These are phyloP conservation scores for Sugiyamaella floridensis DNA, from an alignment of 805 yeast species.

Conservation along the genomic window DNA sequence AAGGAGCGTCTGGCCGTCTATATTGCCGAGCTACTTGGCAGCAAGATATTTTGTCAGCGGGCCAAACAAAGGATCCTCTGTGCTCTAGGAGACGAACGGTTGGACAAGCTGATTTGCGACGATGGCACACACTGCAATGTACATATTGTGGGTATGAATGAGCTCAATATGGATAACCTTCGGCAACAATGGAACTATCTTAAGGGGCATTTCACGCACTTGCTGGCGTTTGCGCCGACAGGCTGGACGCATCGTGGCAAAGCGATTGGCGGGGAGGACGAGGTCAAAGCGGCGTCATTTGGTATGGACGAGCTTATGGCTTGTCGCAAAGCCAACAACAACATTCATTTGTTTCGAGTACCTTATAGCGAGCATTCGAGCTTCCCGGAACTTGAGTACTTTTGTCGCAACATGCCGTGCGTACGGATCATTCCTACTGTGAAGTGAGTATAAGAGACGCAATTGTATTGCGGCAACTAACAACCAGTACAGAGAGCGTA, in stretches of 20 bases:
- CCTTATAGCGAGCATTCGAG: conserved; percentile 97
- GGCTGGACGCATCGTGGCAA: conserved; percentile 69
- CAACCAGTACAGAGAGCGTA: background rate
- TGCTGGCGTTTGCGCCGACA: conserved; percentile 77
- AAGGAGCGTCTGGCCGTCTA: conserved; percentile 75
- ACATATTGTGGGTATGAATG: conserved; percentile 67
- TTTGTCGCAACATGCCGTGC: conserved; percentile 48
- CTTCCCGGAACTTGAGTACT: conserved; percentile 66
- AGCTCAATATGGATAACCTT: conserved; percentile 37
- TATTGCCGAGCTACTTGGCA: conserved; percentile 30
- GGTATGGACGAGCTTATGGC: conserved; percentile 11
- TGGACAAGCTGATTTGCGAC: conserved; percentile 37
- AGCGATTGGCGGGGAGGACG: conserved; percentile 15
- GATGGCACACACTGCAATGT: conserved; percentile 47
- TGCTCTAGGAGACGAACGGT: conserved; percentile 38
- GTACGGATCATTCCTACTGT: conserved; percentile 74
- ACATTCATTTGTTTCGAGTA: conserved; percentile 47
- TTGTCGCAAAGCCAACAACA: conserved; percentile 26
- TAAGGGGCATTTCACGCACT: conserved; percentile 43
- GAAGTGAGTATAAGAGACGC: conserved; percentile 9
- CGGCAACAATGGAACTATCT: conserved; percentile 45
- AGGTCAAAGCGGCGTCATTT: conserved; percentile 4
- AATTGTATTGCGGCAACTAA: background rate
- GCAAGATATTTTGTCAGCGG: conserved; percentile 38
- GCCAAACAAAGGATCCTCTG: conserved; percentile 42